Conservation (phyloP, 2,329 filamentous ascomycete genomes). For the Orbilia oligospora region DNA sequence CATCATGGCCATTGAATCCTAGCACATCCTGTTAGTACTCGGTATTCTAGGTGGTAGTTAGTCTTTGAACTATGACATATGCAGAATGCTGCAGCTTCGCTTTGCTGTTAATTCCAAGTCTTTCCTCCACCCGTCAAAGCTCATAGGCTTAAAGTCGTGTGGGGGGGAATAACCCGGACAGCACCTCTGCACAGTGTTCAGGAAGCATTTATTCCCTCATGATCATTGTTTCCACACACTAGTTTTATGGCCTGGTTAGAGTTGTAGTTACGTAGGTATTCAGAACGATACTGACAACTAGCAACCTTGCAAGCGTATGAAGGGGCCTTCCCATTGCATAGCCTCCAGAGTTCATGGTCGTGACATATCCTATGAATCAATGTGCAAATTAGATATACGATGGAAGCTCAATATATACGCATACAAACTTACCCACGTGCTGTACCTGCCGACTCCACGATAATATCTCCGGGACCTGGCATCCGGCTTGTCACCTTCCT, state of each 20-base stretch:
- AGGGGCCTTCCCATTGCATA: background rate
- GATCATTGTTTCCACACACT: background rate
- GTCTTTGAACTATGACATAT: background rate
- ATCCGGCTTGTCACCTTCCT: constrained; percentile 41
- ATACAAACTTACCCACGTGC: background rate
- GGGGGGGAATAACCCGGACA: background rate
- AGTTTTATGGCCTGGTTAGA: background rate
- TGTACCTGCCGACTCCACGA: constrained; percentile 47
- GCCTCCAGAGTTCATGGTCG: too few species aligned
- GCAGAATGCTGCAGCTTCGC: constrained; percentile 5
- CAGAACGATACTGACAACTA: background rate
- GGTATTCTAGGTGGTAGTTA: too few species aligned
- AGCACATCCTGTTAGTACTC: background rate
- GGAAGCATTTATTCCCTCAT: constrained; percentile 20
- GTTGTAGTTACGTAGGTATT: background rate
- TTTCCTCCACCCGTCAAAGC: background rate
- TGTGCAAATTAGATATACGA: too few species aligned
- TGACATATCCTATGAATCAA: too few species aligned
- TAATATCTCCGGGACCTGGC: constrained; percentile 41
- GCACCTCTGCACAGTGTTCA: background rate
- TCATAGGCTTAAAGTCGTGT: background rate
- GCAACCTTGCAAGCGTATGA: background rate
- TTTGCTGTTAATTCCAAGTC: background rate
- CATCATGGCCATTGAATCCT: background rate
- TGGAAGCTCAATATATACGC: background rate